Percentiles rank a stretch among this genome's conserved stretches.
Conservation (phyloP, 176 grass and related monocot genomes). For the Cenchrus fungigraminus region DNA sequence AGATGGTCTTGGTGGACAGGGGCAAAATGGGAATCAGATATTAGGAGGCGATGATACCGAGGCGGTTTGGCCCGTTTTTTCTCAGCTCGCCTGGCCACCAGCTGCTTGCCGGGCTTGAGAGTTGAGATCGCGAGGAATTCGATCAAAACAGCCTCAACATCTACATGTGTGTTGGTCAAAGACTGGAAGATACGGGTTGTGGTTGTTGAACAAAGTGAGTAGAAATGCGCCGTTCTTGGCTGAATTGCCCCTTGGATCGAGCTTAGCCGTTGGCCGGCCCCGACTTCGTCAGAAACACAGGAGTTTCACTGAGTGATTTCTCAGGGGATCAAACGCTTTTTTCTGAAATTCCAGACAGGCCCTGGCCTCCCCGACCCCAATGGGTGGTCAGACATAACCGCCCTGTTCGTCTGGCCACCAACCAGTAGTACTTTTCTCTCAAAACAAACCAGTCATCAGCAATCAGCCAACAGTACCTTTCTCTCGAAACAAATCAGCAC, state of each 20-base stretch:
- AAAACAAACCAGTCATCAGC: too few species aligned
- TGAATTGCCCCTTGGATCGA: background rate
- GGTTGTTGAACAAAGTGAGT: background rate
- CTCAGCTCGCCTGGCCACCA: background rate
- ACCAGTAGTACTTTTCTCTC: too few species aligned
- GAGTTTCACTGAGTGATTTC: background rate
- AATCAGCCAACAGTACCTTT: too few species aligned
- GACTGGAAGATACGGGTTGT: background rate
- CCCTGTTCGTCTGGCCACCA: too few species aligned
- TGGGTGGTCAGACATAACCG: too few species aligned
- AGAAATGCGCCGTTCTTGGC: background rate
- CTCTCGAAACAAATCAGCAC: too few species aligned
- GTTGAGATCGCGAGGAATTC: background rate
- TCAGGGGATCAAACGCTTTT: background rate
- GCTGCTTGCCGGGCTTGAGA: background rate
- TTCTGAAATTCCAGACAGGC: background rate
- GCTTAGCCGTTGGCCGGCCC: background rate
- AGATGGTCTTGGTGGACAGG: background rate
- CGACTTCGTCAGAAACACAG: background rate
- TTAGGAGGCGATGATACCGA: slow-evolving; percentile 44
- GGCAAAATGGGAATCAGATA: background rate
- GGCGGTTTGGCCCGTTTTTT: background rate
- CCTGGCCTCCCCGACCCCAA: background rate
- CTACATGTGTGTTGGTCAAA: background rate
- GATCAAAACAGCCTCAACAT: background rate